Evolutionary conservation across 2,329 filamentous ascomycete species (phyloP).

Genomic region (Fusarium sp.): DNA sequence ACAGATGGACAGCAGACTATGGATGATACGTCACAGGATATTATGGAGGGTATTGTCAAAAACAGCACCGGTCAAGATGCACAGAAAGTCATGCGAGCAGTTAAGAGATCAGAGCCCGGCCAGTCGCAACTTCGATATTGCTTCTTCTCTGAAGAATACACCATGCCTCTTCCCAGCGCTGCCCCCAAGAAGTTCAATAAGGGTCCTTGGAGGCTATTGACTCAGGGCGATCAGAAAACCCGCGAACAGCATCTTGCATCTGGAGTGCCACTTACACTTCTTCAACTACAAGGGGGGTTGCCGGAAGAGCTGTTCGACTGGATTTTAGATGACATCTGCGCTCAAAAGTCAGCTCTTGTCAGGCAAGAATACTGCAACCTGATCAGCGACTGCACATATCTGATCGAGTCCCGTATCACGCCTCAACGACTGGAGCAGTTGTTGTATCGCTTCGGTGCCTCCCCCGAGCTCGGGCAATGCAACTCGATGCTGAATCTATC

Average conservation of each 20-base stretch:
- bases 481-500: conserved; percentile 36
- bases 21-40: conserved; percentile 40
- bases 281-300: conserved; percentile 53
- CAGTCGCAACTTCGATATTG: conserved; percentile 56
- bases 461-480: conserved; percentile 56
- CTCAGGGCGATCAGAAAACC: conserved; percentile 56
- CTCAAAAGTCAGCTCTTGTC: conserved; percentile 66
- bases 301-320: conserved; percentile 75
- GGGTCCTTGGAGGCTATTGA: conserved; percentile 62
- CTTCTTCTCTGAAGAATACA: conserved; percentile 60
- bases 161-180: conserved; percentile 41
- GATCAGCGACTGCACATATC: conserved; percentile 58
- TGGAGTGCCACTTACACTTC: conserved; percentile 69
- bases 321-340: conserved; percentile 70
- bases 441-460: conserved; percentile 70
- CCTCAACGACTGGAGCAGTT: conserved; percentile 61
- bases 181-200: conserved; percentile 50
- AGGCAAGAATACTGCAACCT: conserved; percentile 71
- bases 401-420: conserved; percentile 60
- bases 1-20: conserved; percentile 1
- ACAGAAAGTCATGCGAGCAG: conserved; percentile 60
- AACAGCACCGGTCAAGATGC: conserved; percentile 58
- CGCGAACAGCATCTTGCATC: conserved; percentile 71
- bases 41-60: conserved; percentile 50
- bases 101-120: conserved; percentile 62